Base-by-base conservation (phyloP, 2,329 filamentous ascomycete species). In the Pseudogymnoascus sp. region DNA sequence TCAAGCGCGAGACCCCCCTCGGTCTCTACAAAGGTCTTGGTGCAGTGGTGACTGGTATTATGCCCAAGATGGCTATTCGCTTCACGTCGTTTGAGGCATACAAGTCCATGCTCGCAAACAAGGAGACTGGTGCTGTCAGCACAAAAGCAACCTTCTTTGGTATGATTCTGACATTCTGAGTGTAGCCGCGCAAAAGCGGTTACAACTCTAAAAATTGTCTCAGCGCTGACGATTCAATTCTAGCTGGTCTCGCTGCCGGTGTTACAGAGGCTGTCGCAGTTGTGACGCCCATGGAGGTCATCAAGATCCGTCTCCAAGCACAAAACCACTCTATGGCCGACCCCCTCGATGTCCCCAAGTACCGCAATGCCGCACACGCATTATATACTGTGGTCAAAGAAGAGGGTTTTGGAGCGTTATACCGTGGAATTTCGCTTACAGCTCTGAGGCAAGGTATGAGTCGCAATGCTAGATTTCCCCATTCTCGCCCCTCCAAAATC, bases 21-120 rank as follows among this genome's bases (percentile, higher is more conserved):
- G 95, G 90, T 67, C 80, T 99, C 64, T 99, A 99, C 84, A 99
- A 99, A 81, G 95, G 95, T 69, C 85, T 99, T n/a, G 95, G 95
- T 66, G 95, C 95, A 63, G 95, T 99, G 45, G 77, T 97, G 65
- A 97, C 93, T 23, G 95, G 95, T 69, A 99, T 99, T 75, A 86
- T 99, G 21, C 95, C 95, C 63, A 99, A 99, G 79, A 99, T 99
- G 95, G 95, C 95, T 66, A 99, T 97, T 75, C 90, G 95, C 40
- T 99, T 99, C 79, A 96, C 93, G 59, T 96, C 91, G 63, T 99
- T 97, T 77, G 95, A 97, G 77, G 86, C 85, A 74, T 99, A 97
- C 79, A 97, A 97, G 84, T 86, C 91, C 74, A 66, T 89, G 66
- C 81, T 97, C 23, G 86, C 90, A 47, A 82, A 91, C 75, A 78